Conservation (phyloP, 257 asterid genomes). For the Linaria vulgaris region DNA sequence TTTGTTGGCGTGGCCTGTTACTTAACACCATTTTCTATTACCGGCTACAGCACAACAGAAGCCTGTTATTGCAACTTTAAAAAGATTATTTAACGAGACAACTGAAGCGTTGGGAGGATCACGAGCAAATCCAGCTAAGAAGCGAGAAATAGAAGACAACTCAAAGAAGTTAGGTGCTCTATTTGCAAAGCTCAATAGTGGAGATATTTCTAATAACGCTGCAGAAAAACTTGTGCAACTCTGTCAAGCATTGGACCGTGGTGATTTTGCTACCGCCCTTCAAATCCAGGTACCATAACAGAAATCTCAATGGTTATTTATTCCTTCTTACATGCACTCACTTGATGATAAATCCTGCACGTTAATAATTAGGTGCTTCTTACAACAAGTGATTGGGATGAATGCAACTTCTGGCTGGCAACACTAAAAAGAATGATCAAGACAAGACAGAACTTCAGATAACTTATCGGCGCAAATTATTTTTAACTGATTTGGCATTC, state of each 20-base stretch:
- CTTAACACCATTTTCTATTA: neutral
- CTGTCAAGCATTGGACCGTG: conserved; percentile 82
- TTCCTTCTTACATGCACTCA: neutral
- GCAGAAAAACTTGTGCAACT: conserved; percentile 90
- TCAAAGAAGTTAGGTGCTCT: conserved; percentile 87
- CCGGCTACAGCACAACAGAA: conserved; percentile 73
- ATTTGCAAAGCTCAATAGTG: conserved; percentile 74
- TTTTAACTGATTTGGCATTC: conserved; percentile 20
- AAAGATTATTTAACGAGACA: conserved; percentile 86
- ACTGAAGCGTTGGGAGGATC: conserved; percentile 89
- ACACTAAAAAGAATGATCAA: conserved; percentile 92
- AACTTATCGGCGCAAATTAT: conserved; percentile 25
- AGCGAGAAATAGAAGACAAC: conserved; percentile 93
- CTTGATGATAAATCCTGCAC: conserved; percentile 8
- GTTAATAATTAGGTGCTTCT: conserved; percentile 60
- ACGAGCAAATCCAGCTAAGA: conserved; percentile 90
- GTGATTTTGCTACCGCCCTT: conserved; percentile 81
- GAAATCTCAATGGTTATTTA: neutral
- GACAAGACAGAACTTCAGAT: conserved; percentile 79
- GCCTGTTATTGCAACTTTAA: conserved; percentile 85
- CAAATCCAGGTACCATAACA: conserved; percentile 69
- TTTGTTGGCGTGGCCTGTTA: neutral
- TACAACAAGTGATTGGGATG: conserved; percentile 98
- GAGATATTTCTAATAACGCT: conserved; percentile 87
- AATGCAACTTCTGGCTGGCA: conserved; percentile 92